Evolutionary conservation across 768 basidiomycete genomes (phyloP), one percentile per base, ranked within the genome.

Genomic region (Lactarius hatsudake): DNA sequence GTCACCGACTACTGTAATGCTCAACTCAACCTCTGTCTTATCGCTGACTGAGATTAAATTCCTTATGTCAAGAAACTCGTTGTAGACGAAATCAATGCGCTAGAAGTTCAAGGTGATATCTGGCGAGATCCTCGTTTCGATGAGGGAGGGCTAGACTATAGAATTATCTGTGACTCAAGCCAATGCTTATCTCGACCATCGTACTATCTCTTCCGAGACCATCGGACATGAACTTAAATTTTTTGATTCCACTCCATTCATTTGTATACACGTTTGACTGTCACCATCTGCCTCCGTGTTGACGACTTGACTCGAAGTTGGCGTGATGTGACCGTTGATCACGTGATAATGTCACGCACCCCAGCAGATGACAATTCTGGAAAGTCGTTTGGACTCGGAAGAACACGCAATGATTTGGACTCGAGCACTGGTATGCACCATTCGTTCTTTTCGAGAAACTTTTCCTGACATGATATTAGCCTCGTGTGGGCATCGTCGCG

Each of bases 131-230:
- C 53, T 45, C 26, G 32, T 56, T 66, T 26, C 51, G 51, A 53
- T 56, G 53, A 34, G 28, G 42, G 53, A 34, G 26, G 42, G 34
- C 40, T 32, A 58, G 38, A 32, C 20, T 60, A 40, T 30, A 58
- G n/a, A 40, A 30, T 48, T 26, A 38, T 56, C 26, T 45, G 57
- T 34, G 13, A 43, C 51, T 6, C 32, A 18, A 38, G 58, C 23
- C 40, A 51, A 60, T 38, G 51, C 57, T 67, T 67, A 67, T 67
- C 66, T 67, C 15, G 48, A 66, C 51, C 40, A 64, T 56, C 62
- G 26, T 40, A 28, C 51, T 53, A 51, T 15, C 26, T 42, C 42
- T 51, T 61, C 67, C 59, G 67, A 20, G 4, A 26, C 15, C 36
- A 32, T 60, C 53, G 63, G 59, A 61, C 10, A 18, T 13, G 43